Conservation (phyloP, 371 early-diverging fungal species). For the Funneliformis caledonium region DNA sequence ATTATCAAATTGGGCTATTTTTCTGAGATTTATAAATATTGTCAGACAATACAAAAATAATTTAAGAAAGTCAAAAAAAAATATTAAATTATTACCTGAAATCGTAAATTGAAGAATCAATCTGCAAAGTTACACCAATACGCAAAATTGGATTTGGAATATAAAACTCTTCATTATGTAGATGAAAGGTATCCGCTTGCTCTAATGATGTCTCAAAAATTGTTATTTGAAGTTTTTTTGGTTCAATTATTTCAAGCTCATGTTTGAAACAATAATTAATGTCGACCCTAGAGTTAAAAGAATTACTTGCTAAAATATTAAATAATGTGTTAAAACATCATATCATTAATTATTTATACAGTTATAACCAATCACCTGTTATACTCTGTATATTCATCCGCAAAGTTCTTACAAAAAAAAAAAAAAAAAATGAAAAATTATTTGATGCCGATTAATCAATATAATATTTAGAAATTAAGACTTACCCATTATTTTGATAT, state of each 20-base stretch:
- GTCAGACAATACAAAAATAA: background rate
- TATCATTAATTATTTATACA: no score
- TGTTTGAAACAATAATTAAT: background rate
- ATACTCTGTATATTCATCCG: no score
- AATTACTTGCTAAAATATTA: no score
- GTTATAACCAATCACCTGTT: no score
- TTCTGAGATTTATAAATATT: background rate
- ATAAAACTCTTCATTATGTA: background rate
- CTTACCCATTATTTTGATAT: background rate
- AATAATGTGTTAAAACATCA: no score
- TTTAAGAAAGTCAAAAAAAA: background rate
- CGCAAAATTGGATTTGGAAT: background rate
- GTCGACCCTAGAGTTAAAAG: background rate
- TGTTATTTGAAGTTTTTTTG: background rate
- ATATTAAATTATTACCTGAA: background rate
- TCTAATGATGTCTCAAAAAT: background rate
- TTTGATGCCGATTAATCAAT: no score
- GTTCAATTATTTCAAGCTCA: background rate
- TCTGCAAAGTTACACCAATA: background rate
- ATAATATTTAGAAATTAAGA: background rate
- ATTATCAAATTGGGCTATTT: slow-evolving; percentile 33
- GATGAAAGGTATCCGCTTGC: background rate
- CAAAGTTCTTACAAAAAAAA: no score
- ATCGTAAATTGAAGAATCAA: background rate
- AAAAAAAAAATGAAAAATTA: no score